Evolutionary conservation across 352 stramenopile species (phyloP), one percentile per base, ranked within the genome.

Genomic region (Pilasporangium apinafurcum): DNA sequence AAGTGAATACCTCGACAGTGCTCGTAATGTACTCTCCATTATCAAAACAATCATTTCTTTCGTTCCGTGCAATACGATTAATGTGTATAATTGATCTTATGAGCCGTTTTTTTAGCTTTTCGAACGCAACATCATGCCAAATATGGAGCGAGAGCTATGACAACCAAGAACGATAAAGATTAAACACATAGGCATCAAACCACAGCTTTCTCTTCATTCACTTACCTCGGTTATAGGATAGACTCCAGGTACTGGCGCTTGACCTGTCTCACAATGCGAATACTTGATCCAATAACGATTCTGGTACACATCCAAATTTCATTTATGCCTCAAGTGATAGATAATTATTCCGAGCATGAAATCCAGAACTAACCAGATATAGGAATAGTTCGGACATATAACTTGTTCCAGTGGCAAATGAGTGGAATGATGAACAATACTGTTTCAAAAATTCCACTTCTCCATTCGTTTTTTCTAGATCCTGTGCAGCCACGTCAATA

Each of bases 281-380:
- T 90, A 93, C 28, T 68, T 76, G 52, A 93, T 91, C 82, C 82
- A 93, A 46, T 92, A 93, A 18, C 82, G 79, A 38, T 93, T 90
- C 72, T 85, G 30, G 13, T 49, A n/a, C n/a, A n/a, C n/a, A n/a
- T n/a, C n/a, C n/a, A n/a, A n/a, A n/a, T n/a, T n/a, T n/a, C n/a
- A n/a, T n/a, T n/a, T n/a, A n/a, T n/a, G n/a, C n/a, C n/a, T n/a
- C n/a, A n/a, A n/a, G n/a, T n/a, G n/a, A n/a, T n/a, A n/a, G n/a
- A n/a, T n/a, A n/a, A n/a, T n/a, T n/a, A n/a, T n/a, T n/a, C n/a
- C n/a, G n/a, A n/a, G n/a, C n/a, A n/a, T n/a, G n/a, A n/a, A n/a
- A n/a, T n/a, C 37, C 12, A 16, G 4, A 18, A 48, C 42, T 21
- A 42, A 83, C 70, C 67, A 93, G 48, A 37, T 93, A 93, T 26